Evolutionary conservation across 495 filamentous ascomycete species (phyloP), one percentile per base, ranked within the genome.

Genomic region (Penicillium nucicola): DNA sequence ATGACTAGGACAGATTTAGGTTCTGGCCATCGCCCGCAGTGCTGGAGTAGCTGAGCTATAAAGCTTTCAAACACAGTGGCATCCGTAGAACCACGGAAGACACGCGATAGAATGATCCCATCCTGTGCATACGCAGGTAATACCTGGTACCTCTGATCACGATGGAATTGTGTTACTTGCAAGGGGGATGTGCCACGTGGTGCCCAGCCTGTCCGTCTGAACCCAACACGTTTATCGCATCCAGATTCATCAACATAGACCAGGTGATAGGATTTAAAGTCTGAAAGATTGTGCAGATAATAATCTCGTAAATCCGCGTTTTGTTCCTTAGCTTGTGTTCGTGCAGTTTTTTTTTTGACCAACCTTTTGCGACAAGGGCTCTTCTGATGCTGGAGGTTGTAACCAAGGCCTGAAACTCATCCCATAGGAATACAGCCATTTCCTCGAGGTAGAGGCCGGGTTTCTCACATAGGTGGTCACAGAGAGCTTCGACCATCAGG

Each of bases 1-100:
- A 74, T 75, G 19, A 77, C 47, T 17, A 77, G 36, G 11, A 76
- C 71, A 14, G 64, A 71, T 34, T 66, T 69, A 15, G 57, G 68
- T 28, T 67, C 59, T 1, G 65, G 72, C 54, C 46, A 75, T 55
- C 31, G 62, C 22, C 64, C 50, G 49, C 52, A 72, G 34, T 70
- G 56, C 31, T 46, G 52, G 14, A 75, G 60, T 18, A 68, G 59
- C 53, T 70, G 46, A 49, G 72, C 56, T 37, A 73, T 64, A 48
- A 70, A 75, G 36, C 66, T 56, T 42, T 72, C 53, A 51, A 76
- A 76, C 15, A 71, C 19, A 10, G 46, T 40, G 37, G 61, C 57
- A 61, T 73, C 65, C 20, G 60, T 74, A 14, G 57, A 64, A 31
- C 69, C 67, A 32, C 61, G 34, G 37, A 67, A 75, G 1, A 75